Evolutionary conservation across 2,329 filamentous ascomycete species (phyloP).

Genomic region (Pseudofabraea citricarpa): DNA sequence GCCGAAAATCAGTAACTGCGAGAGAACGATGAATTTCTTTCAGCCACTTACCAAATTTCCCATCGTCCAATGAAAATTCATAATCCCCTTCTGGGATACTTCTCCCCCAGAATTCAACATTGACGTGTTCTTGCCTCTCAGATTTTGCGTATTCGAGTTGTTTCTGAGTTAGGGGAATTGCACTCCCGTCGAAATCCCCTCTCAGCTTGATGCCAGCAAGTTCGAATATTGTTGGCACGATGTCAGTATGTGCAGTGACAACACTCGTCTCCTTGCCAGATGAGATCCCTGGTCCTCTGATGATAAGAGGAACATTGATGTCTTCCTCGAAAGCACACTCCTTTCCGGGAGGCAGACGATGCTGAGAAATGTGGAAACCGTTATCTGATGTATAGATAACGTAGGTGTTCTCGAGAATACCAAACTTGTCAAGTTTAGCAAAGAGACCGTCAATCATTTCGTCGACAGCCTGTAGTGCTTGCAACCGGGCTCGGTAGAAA

Average conservation of each 20-base stretch:
- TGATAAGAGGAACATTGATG: slow-evolving; percentile 47
- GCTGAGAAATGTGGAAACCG: slow-evolving; percentile 47
- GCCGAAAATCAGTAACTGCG: too few relatives aligned
- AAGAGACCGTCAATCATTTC: slow-evolving; percentile 47
- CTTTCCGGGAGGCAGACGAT: slow-evolving; percentile 45
- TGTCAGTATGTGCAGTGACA: slow-evolving; percentile 50
- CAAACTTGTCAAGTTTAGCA: slow-evolving; percentile 32
- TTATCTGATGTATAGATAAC: slow-evolving; percentile 56
- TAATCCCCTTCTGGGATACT: slow-evolving; percentile 22
- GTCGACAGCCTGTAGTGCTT: slow-evolving; percentile 49
- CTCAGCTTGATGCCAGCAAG: slow-evolving; percentile 30
- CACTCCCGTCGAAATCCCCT: slow-evolving; percentile 40
- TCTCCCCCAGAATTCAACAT: slow-evolving; percentile 41
- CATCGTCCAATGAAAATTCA: slow-evolving; percentile 20
- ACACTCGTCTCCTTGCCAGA: slow-evolving; percentile 31
- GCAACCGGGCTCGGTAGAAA: slow-evolving; percentile 46
- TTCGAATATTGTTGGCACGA: slow-evolving; percentile 44
- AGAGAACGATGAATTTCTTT: too few relatives aligned
- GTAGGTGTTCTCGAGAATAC: slow-evolving; percentile 42
- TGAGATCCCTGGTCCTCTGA: slow-evolving; percentile 52
- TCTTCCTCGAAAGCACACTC: slow-evolving; percentile 46
- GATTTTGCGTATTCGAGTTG: slow-evolving; percentile 14
- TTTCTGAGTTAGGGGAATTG: slow-evolving; percentile 32
- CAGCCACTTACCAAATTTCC: slow-evolving; percentile 14
- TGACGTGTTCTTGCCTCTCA: slow-evolving; percentile 39